Base-by-base conservation (phyloP, 2,329 filamentous ascomycete species). In the Alternaria tenuissima region DNA sequence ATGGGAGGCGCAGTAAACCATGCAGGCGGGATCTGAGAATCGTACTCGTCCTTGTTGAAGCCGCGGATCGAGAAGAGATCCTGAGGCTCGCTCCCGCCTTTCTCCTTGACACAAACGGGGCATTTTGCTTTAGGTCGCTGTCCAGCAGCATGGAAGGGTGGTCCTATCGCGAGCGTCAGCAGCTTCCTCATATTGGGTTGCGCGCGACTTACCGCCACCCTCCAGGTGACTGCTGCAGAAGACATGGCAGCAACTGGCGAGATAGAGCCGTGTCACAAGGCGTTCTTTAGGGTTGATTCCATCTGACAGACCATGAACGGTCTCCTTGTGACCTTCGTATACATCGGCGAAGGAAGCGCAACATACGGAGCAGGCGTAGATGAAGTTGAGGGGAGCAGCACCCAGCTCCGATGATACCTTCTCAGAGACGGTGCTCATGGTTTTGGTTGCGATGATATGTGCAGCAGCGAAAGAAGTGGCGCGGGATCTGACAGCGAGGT, bases 311-410 rank as follows among this genome's bases (percentile, higher is more conserved):
- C 78, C 78, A 28, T 73, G 67, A 11, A 76, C 72, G 20, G 78
- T 76, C 53, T 76, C 74, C 20, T 76, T 70, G 36, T 71, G 61
- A n/a, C 71, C 72, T 7, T 75, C 72, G 66, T 84, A 84, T 26
- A 84, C 70, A 30, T 84, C 82, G 20, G 79, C 76, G 38, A 83
- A 76, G 7, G 78, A 79, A 9, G 75, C 75, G 48, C 82, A 80
- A 66, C 84, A 86, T 38, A 84, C 64, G 28, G 75, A 75, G 68
- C 84, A 86, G 62, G 79, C 80, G 68, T 85, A 83, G 52, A 85
- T 80, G 60, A 84, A 74, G 60, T 85, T 79, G 53, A 78, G 70
- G 7, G 78, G 70, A 39, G 67, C 55, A 22, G 61, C 48, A 70
- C 80, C 80, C 70, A 76, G 59, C 32, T 56, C 55, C 32, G 64